phyloP scores from a whole-genome alignment of 2,329 filamentous ascomycete species.

The Phialemoniopsis sp. region DNA sequence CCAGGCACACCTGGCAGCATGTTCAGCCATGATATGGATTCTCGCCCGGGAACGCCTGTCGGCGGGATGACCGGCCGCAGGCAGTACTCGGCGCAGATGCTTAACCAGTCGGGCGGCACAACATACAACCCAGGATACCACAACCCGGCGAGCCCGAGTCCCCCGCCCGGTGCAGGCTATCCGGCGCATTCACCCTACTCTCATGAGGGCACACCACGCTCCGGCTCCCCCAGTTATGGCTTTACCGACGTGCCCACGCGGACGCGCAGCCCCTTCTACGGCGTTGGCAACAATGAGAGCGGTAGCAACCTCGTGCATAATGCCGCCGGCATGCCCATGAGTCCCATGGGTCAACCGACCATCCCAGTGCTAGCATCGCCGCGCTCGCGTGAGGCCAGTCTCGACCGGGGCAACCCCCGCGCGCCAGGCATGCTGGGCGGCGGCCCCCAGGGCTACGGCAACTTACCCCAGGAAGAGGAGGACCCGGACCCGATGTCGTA shows the following conservation, averaged over 20 bases:
- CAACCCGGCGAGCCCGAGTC: slow-evolving; percentile 6
- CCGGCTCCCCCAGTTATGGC: slow-evolving; percentile 13
- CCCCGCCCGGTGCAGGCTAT: neutral
- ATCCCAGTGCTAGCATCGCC: neutral
- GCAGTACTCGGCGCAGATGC: slow-evolving; percentile 10
- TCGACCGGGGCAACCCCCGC: slow-evolving; percentile 26
- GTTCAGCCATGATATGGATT: slow-evolving; percentile 33
- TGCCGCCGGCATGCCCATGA: slow-evolving; percentile 47
- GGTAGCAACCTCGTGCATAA: slow-evolving; percentile 46
- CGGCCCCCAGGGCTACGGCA: slow-evolving; percentile 56
- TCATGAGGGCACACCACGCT: neutral
- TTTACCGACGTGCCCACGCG: slow-evolving; percentile 20
- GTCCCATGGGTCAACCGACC: slow-evolving; percentile 16
- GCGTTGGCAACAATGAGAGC: slow-evolving; percentile 44
- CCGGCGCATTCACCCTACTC: slow-evolving; percentile 4
- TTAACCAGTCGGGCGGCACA: slow-evolving; percentile 6
- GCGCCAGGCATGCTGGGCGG: slow-evolving; percentile 51
- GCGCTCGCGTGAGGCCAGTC: slow-evolving; percentile 10
- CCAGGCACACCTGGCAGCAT: slow-evolving; percentile 58
- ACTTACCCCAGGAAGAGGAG: slow-evolving; percentile 49
- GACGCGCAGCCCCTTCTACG: slow-evolving; percentile 44
- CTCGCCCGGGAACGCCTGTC: slow-evolving; percentile 46
- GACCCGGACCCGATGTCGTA: slow-evolving; percentile 44
- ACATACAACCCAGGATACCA: slow-evolving; percentile 11
- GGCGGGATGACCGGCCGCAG: slow-evolving; percentile 24